phyloP scores from a whole-genome alignment of 2,329 filamentous ascomycete genomes.

The Metarhizium brunneum region DNA sequence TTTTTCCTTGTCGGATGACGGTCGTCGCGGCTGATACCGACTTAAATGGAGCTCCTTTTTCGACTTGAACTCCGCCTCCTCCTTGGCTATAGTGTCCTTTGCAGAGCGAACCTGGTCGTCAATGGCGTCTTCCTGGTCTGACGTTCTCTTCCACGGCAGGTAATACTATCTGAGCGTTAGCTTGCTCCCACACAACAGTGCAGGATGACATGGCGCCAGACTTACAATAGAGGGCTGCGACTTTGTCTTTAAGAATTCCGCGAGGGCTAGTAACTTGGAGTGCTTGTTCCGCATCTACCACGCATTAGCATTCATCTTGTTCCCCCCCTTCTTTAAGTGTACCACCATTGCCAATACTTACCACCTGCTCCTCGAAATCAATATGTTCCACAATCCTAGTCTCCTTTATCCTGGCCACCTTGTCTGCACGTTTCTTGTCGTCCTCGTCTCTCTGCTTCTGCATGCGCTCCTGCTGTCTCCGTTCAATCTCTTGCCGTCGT shows the following conservation, averaged over 20 bases:
- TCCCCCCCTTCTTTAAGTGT: no score
- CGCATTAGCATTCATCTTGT: background rate
- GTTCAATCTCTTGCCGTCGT: conserved; percentile 71
- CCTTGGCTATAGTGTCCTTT: conserved; percentile 53
- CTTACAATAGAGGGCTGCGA: conserved; percentile 66
- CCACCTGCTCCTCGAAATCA: conserved; percentile 65
- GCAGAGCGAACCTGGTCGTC: conserved; percentile 59
- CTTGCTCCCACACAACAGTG: background rate
- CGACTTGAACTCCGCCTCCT: conserved; percentile 54
- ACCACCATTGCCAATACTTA: conserved; percentile 22
- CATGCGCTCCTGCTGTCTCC: conserved; percentile 67
- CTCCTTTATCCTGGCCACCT: conserved; percentile 50
- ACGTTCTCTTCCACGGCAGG: conserved; percentile 68
- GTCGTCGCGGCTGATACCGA: conserved; percentile 15
- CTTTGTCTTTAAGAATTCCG: conserved; percentile 64
- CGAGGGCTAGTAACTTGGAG: conserved; percentile 58
- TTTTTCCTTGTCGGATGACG: conserved; percentile 13
- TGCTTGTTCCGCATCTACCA: conserved; percentile 68
- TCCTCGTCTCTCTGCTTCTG: conserved; percentile 65
- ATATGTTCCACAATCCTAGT: conserved; percentile 61
- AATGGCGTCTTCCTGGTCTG: conserved; percentile 61
- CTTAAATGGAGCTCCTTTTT: conserved; percentile 29
- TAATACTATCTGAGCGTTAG: conserved; percentile 54
- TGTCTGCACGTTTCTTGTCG: conserved; percentile 56
- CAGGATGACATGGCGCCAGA: conserved; percentile 9